A percentile compares a stretch with the other conserved stretches of the same genome.
Evolutionary conservation across 148 eudicot genomes (phyloP).

Genomic region (Polygonum maritimum): DNA sequence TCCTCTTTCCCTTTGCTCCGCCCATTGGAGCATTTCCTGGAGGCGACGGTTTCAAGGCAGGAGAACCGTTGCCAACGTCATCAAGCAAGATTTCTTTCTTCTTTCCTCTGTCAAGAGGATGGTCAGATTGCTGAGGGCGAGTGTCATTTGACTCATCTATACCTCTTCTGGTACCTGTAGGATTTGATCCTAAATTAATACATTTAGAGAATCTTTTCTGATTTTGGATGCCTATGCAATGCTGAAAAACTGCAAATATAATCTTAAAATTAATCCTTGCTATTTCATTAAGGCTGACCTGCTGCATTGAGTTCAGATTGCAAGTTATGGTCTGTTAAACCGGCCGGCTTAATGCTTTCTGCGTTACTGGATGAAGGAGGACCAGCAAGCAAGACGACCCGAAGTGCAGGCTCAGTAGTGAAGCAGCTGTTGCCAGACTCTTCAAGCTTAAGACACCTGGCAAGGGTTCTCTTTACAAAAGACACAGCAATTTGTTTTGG

Average conservation of each 20-base stretch:
- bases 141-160: constrained; percentile 30
- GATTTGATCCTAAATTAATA: constrained; percentile 18
- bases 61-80: constrained; percentile 43
- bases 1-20: constrained; percentile 81
- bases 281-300: constrained; percentile 21
- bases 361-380: constrained; percentile 28
- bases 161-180: constrained; percentile 22
- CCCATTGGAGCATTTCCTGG: constrained; percentile 38
- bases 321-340: constrained; percentile 15
- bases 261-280: background rate
- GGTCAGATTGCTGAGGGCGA: constrained; percentile 42
- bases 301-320: constrained; percentile 23
- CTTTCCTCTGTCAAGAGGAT: constrained; percentile 65
- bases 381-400: constrained; percentile 49
- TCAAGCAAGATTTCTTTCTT: constrained; percentile 80
- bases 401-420: constrained; percentile 52
- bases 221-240: too few species aligned
- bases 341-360: background rate
- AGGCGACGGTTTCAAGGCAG: constrained; percentile 33
- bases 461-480: constrained; percentile 69
- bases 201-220: too few species aligned
- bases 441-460: constrained; percentile 58
- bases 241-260: background rate
- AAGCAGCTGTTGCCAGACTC: constrained; percentile 71
- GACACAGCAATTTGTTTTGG: constrained; percentile 75